These are phyloP conservation scores for Mallotus repandus DNA, from an alignment of 441 rosid genomes.

Conservation along the genomic window DNA sequence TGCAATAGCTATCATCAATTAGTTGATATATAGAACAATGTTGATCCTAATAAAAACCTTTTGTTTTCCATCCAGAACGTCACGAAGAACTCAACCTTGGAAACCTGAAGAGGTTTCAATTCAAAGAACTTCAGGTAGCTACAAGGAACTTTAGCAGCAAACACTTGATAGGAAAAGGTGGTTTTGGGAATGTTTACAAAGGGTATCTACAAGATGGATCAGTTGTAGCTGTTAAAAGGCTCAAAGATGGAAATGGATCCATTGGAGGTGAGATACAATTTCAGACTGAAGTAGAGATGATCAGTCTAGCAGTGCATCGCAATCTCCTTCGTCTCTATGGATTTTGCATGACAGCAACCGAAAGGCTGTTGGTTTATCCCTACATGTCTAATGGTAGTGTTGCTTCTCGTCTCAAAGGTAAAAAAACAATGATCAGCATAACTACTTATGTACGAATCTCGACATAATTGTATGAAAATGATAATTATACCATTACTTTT, in stretches of 20 bases:
- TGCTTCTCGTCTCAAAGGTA: slow-evolving; percentile 87
- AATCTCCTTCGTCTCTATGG: slow-evolving; percentile 84
- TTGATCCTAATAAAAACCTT: slow-evolving; percentile 1
- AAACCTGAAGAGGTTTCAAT: slow-evolving; percentile 74
- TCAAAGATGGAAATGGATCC: slow-evolving; percentile 63
- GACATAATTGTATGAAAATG: too few species aligned
- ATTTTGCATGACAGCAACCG: slow-evolving; percentile 74
- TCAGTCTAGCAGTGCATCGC: slow-evolving; percentile 86
- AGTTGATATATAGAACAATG: background rate
- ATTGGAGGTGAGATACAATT: slow-evolving; percentile 83
- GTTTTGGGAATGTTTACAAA: slow-evolving; percentile 89
- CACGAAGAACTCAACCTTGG: slow-evolving; percentile 73
- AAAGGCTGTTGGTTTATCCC: slow-evolving; percentile 81
- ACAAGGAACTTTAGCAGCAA: slow-evolving; percentile 82
- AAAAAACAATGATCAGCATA: slow-evolving; percentile 3
- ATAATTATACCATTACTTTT: background rate
- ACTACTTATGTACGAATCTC: too few species aligned
- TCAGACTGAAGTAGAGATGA: slow-evolving; percentile 90
- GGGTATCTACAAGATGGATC: slow-evolving; percentile 80
- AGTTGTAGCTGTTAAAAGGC: slow-evolving; percentile 76
- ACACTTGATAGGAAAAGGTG: slow-evolving; percentile 82
- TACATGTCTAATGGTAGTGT: slow-evolving; percentile 98
- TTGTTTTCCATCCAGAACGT: slow-evolving; percentile 38
- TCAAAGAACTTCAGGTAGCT: slow-evolving; percentile 80
- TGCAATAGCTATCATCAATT: background rate